Evolutionary conservation across 2,329 filamentous ascomycete species (phyloP).

Genomic region (Fusarium armeniacum): DNA sequence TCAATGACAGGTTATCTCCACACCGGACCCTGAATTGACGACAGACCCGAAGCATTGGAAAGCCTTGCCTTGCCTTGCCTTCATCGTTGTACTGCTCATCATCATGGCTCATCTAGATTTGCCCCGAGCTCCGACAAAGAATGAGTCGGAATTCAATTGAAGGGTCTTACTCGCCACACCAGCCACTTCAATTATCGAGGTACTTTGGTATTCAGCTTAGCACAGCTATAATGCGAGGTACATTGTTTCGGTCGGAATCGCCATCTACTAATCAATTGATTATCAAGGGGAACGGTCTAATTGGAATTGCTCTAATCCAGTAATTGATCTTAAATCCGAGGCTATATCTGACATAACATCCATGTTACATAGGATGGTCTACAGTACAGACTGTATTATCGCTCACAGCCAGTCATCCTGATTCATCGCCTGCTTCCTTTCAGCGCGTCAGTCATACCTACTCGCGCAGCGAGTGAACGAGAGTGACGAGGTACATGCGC

Average conservation of each 20-base stretch:
- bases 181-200: constrained; percentile 42
- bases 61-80: constrained; percentile 13
- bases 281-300: constrained; percentile 6
- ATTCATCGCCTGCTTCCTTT: constrained; percentile 31
- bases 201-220: constrained; percentile 19
- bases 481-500: constrained; percentile 32
- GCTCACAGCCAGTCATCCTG: constrained; percentile 23
- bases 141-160: constrained; percentile 37
- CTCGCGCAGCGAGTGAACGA: constrained; percentile 28
- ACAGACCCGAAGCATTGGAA: constrained; percentile 23
- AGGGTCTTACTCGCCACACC: constrained; percentile 46
- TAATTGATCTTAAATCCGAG: constrained; percentile 25
- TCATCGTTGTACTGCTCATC: constrained; percentile 16
- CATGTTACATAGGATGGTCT: constrained; percentile 1
- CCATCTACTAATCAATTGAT: constrained; percentile 28
- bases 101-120: constrained; percentile 1
- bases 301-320: constrained; percentile 13
- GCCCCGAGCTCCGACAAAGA: constrained; percentile 30
- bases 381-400: neutral
- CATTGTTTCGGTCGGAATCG: constrained; percentile 34
- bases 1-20: constrained; percentile 26
- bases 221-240: constrained; percentile 11
- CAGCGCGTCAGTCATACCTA: neutral
- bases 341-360: constrained; percentile 21
- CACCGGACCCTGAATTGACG: constrained; percentile 37